Evolutionary conservation across 2,329 filamentous ascomycete species (phyloP).

Genomic region (Aquanectria penicillioides): DNA sequence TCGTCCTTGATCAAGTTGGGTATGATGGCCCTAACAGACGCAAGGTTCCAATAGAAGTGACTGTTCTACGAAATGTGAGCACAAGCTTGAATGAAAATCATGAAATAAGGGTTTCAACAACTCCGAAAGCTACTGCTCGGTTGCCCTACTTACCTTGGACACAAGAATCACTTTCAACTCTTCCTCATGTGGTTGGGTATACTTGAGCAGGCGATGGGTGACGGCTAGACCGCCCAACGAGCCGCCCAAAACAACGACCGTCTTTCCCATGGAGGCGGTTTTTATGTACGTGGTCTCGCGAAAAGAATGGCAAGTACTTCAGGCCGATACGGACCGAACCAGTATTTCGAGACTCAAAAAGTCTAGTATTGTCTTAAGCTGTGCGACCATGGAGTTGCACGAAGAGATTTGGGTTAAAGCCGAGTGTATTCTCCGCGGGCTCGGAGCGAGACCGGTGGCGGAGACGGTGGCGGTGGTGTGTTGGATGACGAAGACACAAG

Average conservation of each 20-base stretch:
- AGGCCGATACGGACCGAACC: neutral
- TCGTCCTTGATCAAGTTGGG: slow-evolving; percentile 60
- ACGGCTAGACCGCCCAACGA: slow-evolving; percentile 63
- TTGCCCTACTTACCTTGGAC: slow-evolving; percentile 56
- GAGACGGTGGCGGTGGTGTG: slow-evolving; percentile 10
- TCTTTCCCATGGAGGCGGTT: slow-evolving; percentile 55
- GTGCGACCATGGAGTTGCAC: slow-evolving; percentile 8
- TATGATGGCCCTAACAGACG: slow-evolving; percentile 64
- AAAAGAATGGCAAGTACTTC: neutral
- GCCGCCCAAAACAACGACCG: slow-evolving; percentile 64
- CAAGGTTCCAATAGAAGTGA: slow-evolving; percentile 69
- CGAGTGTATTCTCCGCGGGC: slow-evolving; percentile 13
- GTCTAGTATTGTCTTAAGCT: slow-evolving; percentile 1
- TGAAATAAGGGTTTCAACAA: neutral
- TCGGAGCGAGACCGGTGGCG: slow-evolving; percentile 23
- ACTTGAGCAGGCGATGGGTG: slow-evolving; percentile 65
- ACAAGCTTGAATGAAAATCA: neutral
- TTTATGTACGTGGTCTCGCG: neutral
- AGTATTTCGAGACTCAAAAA: neutral
- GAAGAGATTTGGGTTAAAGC: slow-evolving; percentile 12
- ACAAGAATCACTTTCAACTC: slow-evolving; percentile 65
- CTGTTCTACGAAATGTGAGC: slow-evolving; percentile 53
- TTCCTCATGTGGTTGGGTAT: slow-evolving; percentile 54
- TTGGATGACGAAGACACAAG: slow-evolving; percentile 17
- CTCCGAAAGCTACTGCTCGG: too few species aligned